phyloP scores from a whole-genome alignment of 2,329 filamentous ascomycete genomes.

The Emericellopsis cladophorae region DNA sequence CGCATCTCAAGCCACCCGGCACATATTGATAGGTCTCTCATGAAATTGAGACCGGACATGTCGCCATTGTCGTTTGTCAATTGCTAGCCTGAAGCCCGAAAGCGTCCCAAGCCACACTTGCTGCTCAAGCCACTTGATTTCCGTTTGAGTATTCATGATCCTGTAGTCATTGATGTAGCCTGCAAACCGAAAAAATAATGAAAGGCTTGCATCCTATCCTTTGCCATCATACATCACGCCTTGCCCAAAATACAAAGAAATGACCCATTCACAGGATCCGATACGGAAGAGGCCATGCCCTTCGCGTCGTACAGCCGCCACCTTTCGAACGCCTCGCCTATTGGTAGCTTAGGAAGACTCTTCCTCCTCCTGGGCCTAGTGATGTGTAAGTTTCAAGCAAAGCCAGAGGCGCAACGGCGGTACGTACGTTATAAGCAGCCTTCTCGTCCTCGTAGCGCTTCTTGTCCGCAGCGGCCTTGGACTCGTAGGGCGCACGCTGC shows the following conservation, averaged over 20 bases:
- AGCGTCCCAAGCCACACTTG: slow-evolving; percentile 11
- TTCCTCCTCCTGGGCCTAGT: slow-evolving; percentile 9
- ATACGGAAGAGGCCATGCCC: no score
- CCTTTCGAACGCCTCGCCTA: not conserved
- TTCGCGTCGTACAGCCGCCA: not conserved
- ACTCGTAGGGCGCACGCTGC: slow-evolving; percentile 87
- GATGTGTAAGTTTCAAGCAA: not conserved
- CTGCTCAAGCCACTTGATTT: no score
- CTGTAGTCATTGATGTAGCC: slow-evolving; percentile 17
- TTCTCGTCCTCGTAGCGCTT: slow-evolving; percentile 99
- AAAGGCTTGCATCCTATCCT: slow-evolving; percentile 24
- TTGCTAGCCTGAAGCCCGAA: no score
- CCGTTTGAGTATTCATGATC: not conserved
- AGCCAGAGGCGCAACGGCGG: slow-evolving; percentile 3
- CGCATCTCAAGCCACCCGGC: no score
- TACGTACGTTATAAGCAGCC: slow-evolving; percentile 73
- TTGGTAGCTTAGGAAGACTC: slow-evolving; percentile 8
- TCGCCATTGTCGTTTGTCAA: no score
- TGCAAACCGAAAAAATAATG: slow-evolving; percentile 14
- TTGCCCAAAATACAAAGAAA: slow-evolving; percentile 22
- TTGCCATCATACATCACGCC: slow-evolving; percentile 29
- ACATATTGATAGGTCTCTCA: no score
- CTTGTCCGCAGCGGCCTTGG: slow-evolving; percentile 95
- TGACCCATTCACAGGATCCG: slow-evolving; percentile 4
- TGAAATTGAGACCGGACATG: no score